A percentile compares a stretch with the other conserved stretches of the same genome.
These are phyloP conservation scores for Lentinula novae-zelandiae DNA, from an alignment of 1,284 basidiomycete species.

Conservation along the genomic window DNA sequence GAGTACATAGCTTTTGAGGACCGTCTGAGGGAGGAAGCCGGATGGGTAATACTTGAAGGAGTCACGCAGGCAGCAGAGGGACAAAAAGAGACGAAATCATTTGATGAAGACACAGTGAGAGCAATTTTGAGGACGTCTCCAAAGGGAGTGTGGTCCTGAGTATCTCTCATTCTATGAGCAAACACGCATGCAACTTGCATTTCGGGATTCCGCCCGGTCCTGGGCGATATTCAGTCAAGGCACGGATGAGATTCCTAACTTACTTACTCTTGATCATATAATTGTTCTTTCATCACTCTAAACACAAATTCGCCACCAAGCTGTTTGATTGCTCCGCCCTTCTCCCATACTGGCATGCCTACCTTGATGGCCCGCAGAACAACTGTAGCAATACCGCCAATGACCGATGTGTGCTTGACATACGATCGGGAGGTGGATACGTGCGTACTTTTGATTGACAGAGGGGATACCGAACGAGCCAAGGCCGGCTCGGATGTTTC, in stretches of 20 bases:
- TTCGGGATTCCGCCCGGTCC: constrained; percentile 20
- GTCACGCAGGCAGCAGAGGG: neutral
- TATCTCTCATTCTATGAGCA: constrained; percentile 71
- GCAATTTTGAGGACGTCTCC: constrained; percentile 60
- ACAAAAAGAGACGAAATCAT: neutral
- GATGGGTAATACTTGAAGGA: neutral
- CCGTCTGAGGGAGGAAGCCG: neutral
- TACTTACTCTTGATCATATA: neutral
- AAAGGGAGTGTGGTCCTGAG: constrained; percentile 69
- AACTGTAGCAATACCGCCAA: constrained; percentile 68
- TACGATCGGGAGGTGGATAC: constrained; percentile 36
- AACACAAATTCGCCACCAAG: constrained; percentile 90
- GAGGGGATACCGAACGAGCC: neutral
- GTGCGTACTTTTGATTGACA: neutral
- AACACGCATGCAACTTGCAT: constrained; percentile 54
- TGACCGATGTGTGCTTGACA: constrained; percentile 50
- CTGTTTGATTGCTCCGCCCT: constrained; percentile 73
- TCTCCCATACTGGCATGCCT: constrained; percentile 77
- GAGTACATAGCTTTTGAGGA: neutral
- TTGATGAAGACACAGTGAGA: neutral
- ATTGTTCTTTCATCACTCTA: constrained; percentile 53
- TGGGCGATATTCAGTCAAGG: constrained; percentile 1
- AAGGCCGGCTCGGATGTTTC: neutral
- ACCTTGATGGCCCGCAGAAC: constrained; percentile 62
- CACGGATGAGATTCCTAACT: neutral